Evolutionary conservation across 2,329 filamentous ascomycete genomes (phyloP).

Genomic region (Scortechinia acanthostroma): DNA sequence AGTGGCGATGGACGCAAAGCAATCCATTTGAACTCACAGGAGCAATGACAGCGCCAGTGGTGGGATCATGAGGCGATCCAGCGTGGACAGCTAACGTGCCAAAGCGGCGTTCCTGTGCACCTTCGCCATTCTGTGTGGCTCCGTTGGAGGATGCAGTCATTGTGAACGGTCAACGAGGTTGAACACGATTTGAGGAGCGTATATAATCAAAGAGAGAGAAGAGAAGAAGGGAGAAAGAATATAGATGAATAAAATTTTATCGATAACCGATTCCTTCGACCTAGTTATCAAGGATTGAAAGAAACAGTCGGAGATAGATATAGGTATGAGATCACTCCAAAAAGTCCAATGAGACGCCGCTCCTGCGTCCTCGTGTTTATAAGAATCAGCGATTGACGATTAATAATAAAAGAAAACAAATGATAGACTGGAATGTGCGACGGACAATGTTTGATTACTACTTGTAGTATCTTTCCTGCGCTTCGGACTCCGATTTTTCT

Average conservation of each 20-base stretch:
- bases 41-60: conserved; percentile 59
- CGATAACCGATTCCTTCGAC: no score
- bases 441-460: no score
- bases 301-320: no score
- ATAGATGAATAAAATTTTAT: background rate
- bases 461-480: no score
- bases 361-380: no score
- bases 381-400: no score
- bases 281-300: no score
- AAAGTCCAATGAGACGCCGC: no score
- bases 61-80: conserved; percentile 53
- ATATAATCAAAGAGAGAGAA: background rate
- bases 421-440: no score
- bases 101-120: conserved; percentile 49
- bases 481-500: no score
- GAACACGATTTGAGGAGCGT: background rate
- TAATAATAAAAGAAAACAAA: no score
- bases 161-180: background rate
- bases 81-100: conserved; percentile 60
- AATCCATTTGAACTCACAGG: conserved; percentile 28
- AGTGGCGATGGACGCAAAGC: background rate
- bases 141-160: background rate
- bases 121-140: conserved; percentile 17
- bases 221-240: background rate
- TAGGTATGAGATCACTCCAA: no score